Conservation (phyloP, 306 rosid species). For the Vigna hirtella region DNA sequence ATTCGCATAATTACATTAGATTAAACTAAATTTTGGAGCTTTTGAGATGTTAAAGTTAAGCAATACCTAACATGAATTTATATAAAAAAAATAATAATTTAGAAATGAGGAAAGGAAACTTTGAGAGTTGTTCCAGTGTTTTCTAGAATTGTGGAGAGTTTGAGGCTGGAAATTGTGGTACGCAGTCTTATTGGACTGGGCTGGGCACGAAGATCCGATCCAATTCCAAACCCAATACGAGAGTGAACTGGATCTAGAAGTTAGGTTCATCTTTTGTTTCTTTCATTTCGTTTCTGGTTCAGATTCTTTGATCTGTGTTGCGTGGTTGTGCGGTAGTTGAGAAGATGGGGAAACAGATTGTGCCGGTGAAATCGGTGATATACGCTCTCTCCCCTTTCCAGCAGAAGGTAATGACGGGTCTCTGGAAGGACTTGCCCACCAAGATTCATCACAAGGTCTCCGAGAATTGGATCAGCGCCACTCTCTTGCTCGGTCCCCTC, state of each 20-base stretch:
- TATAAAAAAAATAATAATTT: not conserved
- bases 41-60: no score
- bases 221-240: not conserved
- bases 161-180: not conserved
- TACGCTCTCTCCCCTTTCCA: conserved; percentile 90
- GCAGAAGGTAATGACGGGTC: conserved; percentile 87
- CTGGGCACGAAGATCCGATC: conserved; percentile 6
- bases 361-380: conserved; percentile 78
- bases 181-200: conserved; percentile 40
- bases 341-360: conserved; percentile 72
- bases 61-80: no score
- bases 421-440: conserved; percentile 78
- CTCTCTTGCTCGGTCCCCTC: conserved; percentile 71
- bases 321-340: not conserved
- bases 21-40: no score
- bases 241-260: not conserved
- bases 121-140: not conserved
- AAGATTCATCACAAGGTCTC: conserved; percentile 92
- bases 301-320: conserved; percentile 9
- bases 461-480: conserved; percentile 85
- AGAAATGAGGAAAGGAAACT: not conserved
- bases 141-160: not conserved
- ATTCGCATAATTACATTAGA: no score
- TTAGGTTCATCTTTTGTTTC: not conserved
- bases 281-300: not conserved